These are phyloP conservation scores for Zelonia costaricensis DNA, from an alignment of 208 protist species.

Conservation along the genomic window DNA sequence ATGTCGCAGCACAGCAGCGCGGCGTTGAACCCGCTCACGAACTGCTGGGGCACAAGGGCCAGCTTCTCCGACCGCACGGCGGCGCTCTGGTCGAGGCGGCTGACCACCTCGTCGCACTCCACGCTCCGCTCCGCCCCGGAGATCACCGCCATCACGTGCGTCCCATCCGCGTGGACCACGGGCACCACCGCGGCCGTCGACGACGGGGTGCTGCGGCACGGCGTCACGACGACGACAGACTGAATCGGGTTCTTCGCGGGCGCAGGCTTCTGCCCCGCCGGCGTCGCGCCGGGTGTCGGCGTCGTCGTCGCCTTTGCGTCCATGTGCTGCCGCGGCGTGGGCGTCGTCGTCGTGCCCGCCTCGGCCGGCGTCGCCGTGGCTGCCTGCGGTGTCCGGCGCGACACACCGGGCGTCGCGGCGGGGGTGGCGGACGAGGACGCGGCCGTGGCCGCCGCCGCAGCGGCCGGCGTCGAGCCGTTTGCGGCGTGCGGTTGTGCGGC, in stretches of 20 bases:
- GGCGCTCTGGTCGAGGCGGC: conserved; percentile 18
- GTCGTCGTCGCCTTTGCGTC: conserved; percentile 4
- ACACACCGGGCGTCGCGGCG: neutral
- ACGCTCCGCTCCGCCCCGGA: conserved; percentile 1
- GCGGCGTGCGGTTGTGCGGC: neutral
- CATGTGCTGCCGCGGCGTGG: neutral
- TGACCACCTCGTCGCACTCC: conserved; percentile 41
- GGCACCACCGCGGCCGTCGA: neutral
- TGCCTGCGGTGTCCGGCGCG: neutral
- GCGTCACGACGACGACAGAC: conserved; percentile 39
- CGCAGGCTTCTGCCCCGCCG: conserved; percentile 9
- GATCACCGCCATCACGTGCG: conserved; percentile 17
- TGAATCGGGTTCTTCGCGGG: conserved; percentile 21
- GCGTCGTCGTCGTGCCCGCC: neutral
- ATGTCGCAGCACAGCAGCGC: conserved; percentile 48
- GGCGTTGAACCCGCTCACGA: conserved; percentile 39
- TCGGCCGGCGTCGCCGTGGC: neutral
- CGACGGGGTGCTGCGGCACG: conserved; percentile 8
- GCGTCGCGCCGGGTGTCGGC: neutral
- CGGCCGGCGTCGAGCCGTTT: neutral
- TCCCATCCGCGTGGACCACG: conserved; percentile 24
- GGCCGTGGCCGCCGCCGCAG: neutral
- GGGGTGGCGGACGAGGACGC: neutral
- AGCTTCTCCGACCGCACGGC: conserved; percentile 28
- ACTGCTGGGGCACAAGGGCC: conserved; percentile 23